A percentile compares a stretch with the other conserved stretches of the same genome.
Evolutionary conservation across 2,329 filamentous ascomycete species (phyloP).

Genomic region (Bipolaris bicolor): DNA sequence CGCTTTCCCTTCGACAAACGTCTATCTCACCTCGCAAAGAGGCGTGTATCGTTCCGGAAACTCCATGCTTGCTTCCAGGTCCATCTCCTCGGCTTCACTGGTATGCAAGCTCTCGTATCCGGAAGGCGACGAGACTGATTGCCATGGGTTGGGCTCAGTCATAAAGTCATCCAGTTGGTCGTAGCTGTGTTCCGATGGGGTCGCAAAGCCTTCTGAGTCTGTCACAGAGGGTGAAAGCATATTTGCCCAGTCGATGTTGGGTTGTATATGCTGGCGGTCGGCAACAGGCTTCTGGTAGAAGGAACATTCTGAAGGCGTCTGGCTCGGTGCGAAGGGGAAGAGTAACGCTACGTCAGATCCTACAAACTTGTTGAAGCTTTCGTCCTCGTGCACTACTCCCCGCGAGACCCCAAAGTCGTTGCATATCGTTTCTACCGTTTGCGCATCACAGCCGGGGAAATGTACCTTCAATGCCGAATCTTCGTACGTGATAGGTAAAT

Average conservation of each 20-base stretch:
- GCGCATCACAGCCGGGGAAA: constrained; percentile 88
- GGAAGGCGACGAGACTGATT: constrained; percentile 54
- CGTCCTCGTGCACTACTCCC: constrained; percentile 79
- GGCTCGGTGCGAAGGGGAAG: constrained; percentile 82
- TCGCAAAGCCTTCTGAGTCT: constrained; percentile 47
- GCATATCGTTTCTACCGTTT: constrained; percentile 81
- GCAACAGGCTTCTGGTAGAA: constrained; percentile 53
- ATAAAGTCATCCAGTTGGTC: constrained; percentile 52
- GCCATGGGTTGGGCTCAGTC: constrained; percentile 60
- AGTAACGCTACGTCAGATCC: constrained; percentile 77
- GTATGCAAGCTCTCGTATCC: constrained; percentile 65
- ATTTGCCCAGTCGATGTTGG: constrained; percentile 61
- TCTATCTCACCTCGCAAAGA: constrained; percentile 60
- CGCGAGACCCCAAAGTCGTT: constrained; percentile 84
- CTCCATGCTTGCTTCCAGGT: constrained; percentile 55
- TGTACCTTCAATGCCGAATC: constrained; percentile 75
- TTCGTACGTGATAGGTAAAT: constrained; percentile 79
- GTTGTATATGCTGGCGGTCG: constrained; percentile 42
- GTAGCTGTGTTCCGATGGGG: constrained; percentile 45
- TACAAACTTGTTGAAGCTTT: constrained; percentile 70
- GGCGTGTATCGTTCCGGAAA: constrained; percentile 71
- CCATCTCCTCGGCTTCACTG: constrained; percentile 56
- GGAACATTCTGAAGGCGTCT: constrained; percentile 54
- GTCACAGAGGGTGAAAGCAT: constrained; percentile 59
- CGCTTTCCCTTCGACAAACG: background rate